Evolutionary conservation across 2,329 filamentous ascomycete genomes (phyloP).

Genomic region (Aspergillus fijiensis): DNA sequence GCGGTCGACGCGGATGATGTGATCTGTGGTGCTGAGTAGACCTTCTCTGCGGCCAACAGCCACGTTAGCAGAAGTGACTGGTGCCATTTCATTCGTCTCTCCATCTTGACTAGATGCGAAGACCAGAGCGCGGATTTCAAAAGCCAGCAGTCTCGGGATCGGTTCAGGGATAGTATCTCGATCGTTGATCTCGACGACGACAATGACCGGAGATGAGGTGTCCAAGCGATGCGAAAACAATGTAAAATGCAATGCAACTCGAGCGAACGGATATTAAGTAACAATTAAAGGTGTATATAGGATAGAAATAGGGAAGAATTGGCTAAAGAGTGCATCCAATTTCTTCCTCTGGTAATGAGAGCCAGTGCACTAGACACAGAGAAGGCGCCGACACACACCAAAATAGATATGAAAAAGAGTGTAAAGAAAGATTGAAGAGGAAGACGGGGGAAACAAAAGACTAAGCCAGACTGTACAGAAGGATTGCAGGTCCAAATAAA

Average conservation of each 20-base stretch:
- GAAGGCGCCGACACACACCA: background rate
- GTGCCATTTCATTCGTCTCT: constrained; percentile 22
- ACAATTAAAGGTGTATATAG: background rate
- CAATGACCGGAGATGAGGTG: no score
- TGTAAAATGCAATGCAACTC: background rate
- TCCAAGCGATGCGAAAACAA: background rate
- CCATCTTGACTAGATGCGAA: constrained; percentile 20
- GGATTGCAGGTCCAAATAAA: constrained; percentile 11
- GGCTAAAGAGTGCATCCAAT: background rate
- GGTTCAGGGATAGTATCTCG: background rate
- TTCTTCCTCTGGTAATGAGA: background rate
- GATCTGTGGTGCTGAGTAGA: constrained; percentile 25
- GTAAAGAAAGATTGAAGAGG: background rate
- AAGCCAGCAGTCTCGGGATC: background rate
- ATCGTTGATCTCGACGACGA: background rate
- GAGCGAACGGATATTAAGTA: background rate
- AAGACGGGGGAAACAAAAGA: background rate
- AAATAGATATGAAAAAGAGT: background rate
- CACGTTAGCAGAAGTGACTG: constrained; percentile 37
- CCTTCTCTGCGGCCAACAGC: constrained; percentile 32
- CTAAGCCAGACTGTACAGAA: background rate
- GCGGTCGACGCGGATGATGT: constrained; percentile 19
- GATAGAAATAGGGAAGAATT: background rate
- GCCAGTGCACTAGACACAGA: background rate
- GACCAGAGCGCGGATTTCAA: no score